These are phyloP conservation scores for Kappamyces sp. DNA, from an alignment of 192 early-diverging fungal genomes.

Conservation along the genomic window DNA sequence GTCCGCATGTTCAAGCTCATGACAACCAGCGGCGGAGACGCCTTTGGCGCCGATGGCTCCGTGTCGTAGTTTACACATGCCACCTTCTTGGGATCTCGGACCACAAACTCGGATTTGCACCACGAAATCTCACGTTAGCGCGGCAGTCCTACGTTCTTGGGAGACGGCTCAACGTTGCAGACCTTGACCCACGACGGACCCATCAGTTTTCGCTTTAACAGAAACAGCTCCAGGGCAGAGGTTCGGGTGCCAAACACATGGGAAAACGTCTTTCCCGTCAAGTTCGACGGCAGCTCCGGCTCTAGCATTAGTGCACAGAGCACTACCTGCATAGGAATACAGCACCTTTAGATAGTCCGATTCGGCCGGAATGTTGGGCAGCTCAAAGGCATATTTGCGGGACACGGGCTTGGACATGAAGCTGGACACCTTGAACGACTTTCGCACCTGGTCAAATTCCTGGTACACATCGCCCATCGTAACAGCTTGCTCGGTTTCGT, in stretches of 20 bases:
- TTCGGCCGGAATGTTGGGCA: conserved; percentile 66
- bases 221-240: conserved; percentile 81
- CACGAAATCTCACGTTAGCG: conserved; percentile 65
- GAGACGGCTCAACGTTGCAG: conserved; percentile 44
- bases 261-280: conserved; percentile 69
- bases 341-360: conserved; percentile 82
- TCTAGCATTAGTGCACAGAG: conserved; percentile 27
- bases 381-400: conserved; percentile 93
- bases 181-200: conserved; percentile 92
- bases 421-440: conserved; percentile 46
- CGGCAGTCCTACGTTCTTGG: conserved; percentile 31
- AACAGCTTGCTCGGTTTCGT: conserved; percentile 51
- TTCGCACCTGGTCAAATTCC: conserved; percentile 65
- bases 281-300: conserved; percentile 47
- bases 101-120: conserved; percentile 71
- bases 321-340: conserved; percentile 57
- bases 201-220: conserved; percentile 92
- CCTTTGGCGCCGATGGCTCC: conserved; percentile 29
- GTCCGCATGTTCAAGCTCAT: conserved; percentile 86
- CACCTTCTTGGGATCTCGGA: conserved; percentile 68
- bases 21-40: conserved; percentile 70
- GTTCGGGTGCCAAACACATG: conserved; percentile 85
- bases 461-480: conserved; percentile 61
- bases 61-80: conserved; percentile 46
- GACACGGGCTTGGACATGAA: conserved; percentile 57